Evolutionary conservation across 805 yeast genomes (phyloP), one percentile per base, ranked within the genome.

Genomic region (Ogataea salicorniae): DNA sequence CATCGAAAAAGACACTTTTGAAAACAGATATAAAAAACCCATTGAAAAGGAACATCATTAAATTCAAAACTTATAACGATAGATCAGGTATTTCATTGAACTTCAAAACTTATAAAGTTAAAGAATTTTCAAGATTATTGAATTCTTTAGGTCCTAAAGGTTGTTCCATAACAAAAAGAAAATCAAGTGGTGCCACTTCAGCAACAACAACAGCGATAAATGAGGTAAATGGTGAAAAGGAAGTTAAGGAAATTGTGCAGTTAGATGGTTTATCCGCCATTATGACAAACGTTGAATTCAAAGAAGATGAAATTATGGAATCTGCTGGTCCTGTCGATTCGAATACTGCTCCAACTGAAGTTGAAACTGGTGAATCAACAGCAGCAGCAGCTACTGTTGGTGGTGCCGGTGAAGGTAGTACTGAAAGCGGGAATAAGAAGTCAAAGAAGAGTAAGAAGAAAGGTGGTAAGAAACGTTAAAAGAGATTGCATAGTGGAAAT

Each of bases 61-160:
- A 65, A 50, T 79, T 85, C 63, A 87, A 84, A 60, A 74, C 85
- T 0, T 82, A 67, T 55, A 89, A 87, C 60, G 76, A 90, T 2
- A 73, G 68, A 16, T 70, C 80, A 16, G 91, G 91, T 7, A 72
- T 81, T 37, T 74, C 82, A 50, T 76, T 82, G 63, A 75, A 73
- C 50, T 79, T 73, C 60, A 72, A 70, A 49, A 81, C 92, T 1
- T 68, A 70, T 52, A 83, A 83, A 54, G 67, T 75, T 42, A 87
- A 88, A 61, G 95, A 89, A 63, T 76, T 90, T 40, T 80, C 87
- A 22, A 76, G 91, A 54, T 60, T 89, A 20, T 68, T 87, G 61
- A 77, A 87, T 42, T 84, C 87, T 6, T 60, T 89, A 42, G 95
- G 95, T 0, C 90, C 90, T 5, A 69, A 74, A 46, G 84, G 68